Evolutionary conservation across 139 green algal species (phyloP), one percentile per base, ranked within the genome.

Genomic region (Auxenochlorella protothecoides): DNA sequence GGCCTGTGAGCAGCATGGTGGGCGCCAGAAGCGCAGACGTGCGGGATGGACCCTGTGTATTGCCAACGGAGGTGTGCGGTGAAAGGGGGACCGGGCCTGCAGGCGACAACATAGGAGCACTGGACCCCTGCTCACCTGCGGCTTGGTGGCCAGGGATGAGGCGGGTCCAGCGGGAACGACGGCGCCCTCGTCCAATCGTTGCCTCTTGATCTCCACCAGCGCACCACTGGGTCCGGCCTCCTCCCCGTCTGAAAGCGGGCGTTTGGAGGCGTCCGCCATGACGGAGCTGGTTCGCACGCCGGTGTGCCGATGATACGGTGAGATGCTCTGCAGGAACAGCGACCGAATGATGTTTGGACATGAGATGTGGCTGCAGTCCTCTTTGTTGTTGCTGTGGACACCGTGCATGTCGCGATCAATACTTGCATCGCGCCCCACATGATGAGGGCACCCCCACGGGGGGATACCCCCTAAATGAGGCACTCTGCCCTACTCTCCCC

Each of bases 1-100:
- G 92, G 53, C 92, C 92, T 3, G 80, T 81, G 4, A 97, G 82
- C 68, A 91, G 84, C 83, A 97, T 92, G 63, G 87, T 97, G 4
- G 92, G 92, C 0, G 92, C 89, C 8, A 82, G 61, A 4, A 96
- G 76, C 6, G 70, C 76, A 10, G 84, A 90, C 3, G 84, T 91
- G 5, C 87, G 74, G 16, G 75, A 73, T 0, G 77, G 69, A 5
- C 72, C 77, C 74, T 86, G 81, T 11, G 57, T 62, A 11, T 11
- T 15, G 57, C 57, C 57, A 11, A 9, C 1, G 57, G 9, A 62
- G 57, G 57, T 11, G 57, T 11, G 57, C 9, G 9, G 11, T 62
- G 9, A 11, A 9, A 9, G 9, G 57, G 9, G 9, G 57, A 11
- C 9, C 57, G 9, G 9, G 57, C 57, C 9, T 62, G 57, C 11